Evolutionary conservation across 192 early-diverging fungal species (phyloP).

Genomic region (Entomortierella beljakovae): DNA sequence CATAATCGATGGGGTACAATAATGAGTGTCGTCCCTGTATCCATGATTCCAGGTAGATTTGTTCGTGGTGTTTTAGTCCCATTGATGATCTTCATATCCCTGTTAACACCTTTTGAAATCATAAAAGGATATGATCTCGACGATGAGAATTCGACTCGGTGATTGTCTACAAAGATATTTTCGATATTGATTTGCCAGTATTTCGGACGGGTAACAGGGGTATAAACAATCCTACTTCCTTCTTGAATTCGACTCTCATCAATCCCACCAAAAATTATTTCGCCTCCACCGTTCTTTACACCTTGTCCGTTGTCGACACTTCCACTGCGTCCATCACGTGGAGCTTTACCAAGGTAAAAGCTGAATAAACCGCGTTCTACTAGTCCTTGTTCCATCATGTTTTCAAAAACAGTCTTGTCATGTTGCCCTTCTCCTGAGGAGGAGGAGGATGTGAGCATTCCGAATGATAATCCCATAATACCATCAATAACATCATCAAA

Average conservation of each 20-base stretch:
- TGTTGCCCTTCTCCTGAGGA: too few species aligned
- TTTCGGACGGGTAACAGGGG: conserved; percentile 56
- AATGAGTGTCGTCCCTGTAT: conserved; percentile 58
- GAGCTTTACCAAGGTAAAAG: conserved; percentile 64
- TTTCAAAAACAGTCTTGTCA: conserved; percentile 64
- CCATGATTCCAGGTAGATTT: conserved; percentile 51
- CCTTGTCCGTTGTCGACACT: background rate
- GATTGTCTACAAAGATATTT: conserved; percentile 25
- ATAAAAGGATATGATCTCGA: background rate
- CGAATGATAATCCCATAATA: conserved; percentile 72
- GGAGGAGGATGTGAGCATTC: conserved; percentile 35
- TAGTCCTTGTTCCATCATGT: conserved; percentile 65
- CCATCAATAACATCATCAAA: conserved; percentile 73
- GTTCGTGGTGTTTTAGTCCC: background rate
- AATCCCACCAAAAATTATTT: conserved; percentile 43
- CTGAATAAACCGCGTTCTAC: conserved; percentile 67
- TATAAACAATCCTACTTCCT: conserved; percentile 5
- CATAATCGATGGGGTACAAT: conserved; percentile 31
- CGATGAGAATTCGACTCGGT: background rate
- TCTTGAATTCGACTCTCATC: conserved; percentile 2
- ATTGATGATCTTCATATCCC: background rate
- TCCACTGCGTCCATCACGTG: background rate
- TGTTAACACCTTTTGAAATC: background rate
- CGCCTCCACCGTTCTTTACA: conserved; percentile 45
- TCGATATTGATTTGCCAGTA: conserved; percentile 68